Base-by-base conservation (phyloP, 768 basidiomycete genomes). In the Asterophora parasitica region DNA sequence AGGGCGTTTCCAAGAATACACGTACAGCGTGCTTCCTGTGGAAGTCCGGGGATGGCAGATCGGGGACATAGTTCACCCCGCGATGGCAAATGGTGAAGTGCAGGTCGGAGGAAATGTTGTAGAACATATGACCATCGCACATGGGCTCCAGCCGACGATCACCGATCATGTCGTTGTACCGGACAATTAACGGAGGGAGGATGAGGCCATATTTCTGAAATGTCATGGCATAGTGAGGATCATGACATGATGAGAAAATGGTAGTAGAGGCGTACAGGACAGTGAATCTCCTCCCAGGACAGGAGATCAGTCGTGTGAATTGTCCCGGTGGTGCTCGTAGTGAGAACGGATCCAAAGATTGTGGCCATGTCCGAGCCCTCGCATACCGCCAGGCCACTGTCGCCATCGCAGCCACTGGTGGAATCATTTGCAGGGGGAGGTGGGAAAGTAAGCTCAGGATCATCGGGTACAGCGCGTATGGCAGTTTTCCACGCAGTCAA, bases 1-100 rank as follows among this genome's bases (percentile, higher is more conserved):
- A 28, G 28, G 42, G 49, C 33, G 47, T 13, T 38, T 58, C 44
- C 7, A 50, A 33, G 31, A 53, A 58, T 3, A 55, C 39, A 13
- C 57, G 54, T 11, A 58, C 49, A n/a, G 54, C 57, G 19, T 58
- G 51, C 1, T 37, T 42, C 31, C 17, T 34, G 44, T 53, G 51
- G 11, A 46, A 51, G 4, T 45, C 20, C 3, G 32, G 26, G 28
- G 32, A 17, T 17, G 54, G 54, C 8, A 17, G 32, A 9, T 30
- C n/a, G 1, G 45, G 52, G 4, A 55, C 20, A 27, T 7, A 32
- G 8, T 3, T 26, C 12, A 58, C 48, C 17, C 47, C 44, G 12
- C 39, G 51, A 39, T n/a, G 17, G 15, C 12, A 46, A 43, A 48
- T 44, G 30, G 42, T 20, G 23, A 30, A 20, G 13, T 42, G 40